A percentile compares a stretch with the other conserved stretches of the same genome.
phyloP scores from a whole-genome alignment of 306 rosid genomes.

The Corylus americana region DNA sequence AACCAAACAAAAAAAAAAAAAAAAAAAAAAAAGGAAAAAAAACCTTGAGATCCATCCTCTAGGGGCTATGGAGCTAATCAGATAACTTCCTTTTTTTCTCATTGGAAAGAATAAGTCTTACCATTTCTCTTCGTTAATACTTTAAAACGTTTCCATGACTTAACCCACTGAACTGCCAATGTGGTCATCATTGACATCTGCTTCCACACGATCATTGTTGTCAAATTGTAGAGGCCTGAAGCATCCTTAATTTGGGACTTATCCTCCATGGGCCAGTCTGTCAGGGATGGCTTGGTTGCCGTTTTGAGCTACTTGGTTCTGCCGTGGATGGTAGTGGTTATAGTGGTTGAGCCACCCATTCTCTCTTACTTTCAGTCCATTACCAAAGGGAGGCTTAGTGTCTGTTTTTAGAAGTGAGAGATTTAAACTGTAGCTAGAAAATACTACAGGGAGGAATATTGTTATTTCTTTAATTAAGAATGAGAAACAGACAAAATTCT shows the following conservation, averaged over 20 bases:
- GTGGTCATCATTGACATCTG: no score
- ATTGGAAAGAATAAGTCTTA: no score
- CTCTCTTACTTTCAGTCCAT: neutral
- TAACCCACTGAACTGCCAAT: no score
- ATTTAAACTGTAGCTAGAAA: neutral
- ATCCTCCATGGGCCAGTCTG: constrained; percentile 92
- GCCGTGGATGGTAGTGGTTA: neutral
- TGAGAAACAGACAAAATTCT: neutral
- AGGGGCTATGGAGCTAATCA: no score
- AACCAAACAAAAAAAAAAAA: no score
- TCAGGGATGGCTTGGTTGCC: constrained; percentile 77
- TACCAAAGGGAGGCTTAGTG: neutral
- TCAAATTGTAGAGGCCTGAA: constrained; percentile 91
- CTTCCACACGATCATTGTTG: constrained; percentile 32
- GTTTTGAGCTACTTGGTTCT: neutral
- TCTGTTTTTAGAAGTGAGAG: neutral
- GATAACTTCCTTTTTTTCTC: no score
- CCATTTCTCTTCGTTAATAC: no score
- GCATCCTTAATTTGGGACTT: constrained; percentile 91
- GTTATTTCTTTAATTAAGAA: no score
- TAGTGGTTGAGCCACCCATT: neutral
- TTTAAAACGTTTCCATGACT: no score
- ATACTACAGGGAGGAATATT: neutral
- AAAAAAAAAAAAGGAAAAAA: no score
- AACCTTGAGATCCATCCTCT: no score